These are phyloP conservation scores for Pyrus pyrifolia DNA, from an alignment of 306 rosid species.

Conservation along the genomic window DNA sequence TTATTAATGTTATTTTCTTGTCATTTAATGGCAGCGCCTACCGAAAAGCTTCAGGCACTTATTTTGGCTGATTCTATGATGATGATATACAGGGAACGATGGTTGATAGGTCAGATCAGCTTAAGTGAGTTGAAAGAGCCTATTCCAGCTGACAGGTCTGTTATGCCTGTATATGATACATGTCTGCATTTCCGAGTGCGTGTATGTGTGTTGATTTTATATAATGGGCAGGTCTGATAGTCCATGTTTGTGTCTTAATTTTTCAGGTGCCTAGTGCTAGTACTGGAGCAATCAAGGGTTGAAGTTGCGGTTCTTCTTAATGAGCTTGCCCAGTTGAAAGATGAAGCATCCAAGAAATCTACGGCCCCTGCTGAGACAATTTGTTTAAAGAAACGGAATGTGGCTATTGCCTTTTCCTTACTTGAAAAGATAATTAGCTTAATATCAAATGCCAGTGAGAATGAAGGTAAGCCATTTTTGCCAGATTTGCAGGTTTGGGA, in stretches of 20 bases:
- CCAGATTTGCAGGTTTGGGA: neutral
- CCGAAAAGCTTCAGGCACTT: conserved; percentile 81
- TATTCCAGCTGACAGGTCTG: conserved; percentile 65
- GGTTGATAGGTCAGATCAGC: conserved; percentile 57
- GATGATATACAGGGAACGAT: conserved; percentile 53
- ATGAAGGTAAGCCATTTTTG: conserved; percentile 46
- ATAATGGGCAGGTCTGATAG: neutral
- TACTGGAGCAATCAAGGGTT: conserved; percentile 88
- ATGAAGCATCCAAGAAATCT: conserved; percentile 65
- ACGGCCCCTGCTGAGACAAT: conserved; percentile 47
- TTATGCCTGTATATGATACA: neutral
- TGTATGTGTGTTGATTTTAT: neutral
- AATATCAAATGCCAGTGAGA: conserved; percentile 50
- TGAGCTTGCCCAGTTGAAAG: conserved; percentile 81
- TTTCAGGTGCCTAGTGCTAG: conserved; percentile 80
- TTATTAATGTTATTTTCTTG: neutral
- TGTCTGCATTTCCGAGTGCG: neutral
- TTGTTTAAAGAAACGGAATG: conserved; percentile 48
- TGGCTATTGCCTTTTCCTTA: conserved; percentile 76
- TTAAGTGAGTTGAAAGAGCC: conserved; percentile 38
- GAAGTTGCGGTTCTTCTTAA: conserved; percentile 90
- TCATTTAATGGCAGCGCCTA: conserved; percentile 57
- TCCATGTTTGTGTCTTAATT: conserved; percentile 19
- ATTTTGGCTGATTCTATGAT: conserved; percentile 80
- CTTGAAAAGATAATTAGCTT: conserved; percentile 78